Evolutionary conservation across 306 rosid species (phyloP), one percentile per base, ranked within the genome.

Genomic region (Begonia fuchsioides): DNA sequence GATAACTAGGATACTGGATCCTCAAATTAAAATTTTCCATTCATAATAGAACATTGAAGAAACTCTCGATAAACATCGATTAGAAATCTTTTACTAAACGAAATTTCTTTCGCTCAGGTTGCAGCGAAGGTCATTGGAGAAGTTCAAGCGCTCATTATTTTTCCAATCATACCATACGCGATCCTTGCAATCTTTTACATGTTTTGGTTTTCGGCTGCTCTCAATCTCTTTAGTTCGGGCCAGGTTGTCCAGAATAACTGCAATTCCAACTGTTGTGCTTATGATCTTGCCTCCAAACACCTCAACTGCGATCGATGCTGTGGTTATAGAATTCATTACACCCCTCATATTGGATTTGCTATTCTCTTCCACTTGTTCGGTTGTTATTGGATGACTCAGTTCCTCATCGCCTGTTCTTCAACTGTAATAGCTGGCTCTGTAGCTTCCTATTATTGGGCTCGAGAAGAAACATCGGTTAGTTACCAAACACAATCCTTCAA

Each of bases 71-170:
- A n/a, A n/a, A n/a, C n/a, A n/a, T n/a, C n/a, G n/a, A n/a, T n/a
- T n/a, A n/a, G n/a, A n/a, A n/a, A n/a, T n/a, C n/a, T n/a, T n/a
- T n/a, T n/a, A n/a, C n/a, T 9, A 13, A 43, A 57, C 55, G 54
- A 44, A 14, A 57, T 55, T 49, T 72, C 32, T 54, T 47, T 41
- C 9, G 45, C 32, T 51, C 74, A 86, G 96, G 96, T 87, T 55
- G 87, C 94, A 20, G 96, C 96, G 50, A 87, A 87, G 80, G 93
- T 87, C 65, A 82, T 87, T 20, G 87, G 96, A 65, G 96, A 87
- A 75, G 94, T 81, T 63, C 94, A 71, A 69, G 94, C 85, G 2
- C 87, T 87, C 59, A 80, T 80, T 45, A 68, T 79, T 51, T 87
- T 83, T 51, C 96, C 96, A 14, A 26, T 80, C 68, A 73, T 87